Evolutionary conservation across 2,329 filamentous ascomycete genomes (phyloP).

Genomic region (Cladosporium sp.): DNA sequence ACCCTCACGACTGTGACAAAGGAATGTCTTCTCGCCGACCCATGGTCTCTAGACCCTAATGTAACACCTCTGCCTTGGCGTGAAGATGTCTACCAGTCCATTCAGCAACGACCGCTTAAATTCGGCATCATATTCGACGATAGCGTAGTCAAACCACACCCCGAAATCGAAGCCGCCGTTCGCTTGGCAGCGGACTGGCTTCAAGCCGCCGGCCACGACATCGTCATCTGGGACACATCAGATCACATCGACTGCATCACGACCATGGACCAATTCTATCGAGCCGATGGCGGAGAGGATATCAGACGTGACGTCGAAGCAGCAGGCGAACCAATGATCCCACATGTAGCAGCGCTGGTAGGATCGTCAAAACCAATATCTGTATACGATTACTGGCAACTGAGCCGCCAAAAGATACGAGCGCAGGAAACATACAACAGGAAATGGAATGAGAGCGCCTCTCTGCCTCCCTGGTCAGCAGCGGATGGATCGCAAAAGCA

Average conservation of each 20-base stretch:
- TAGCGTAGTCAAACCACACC: conserved; percentile 22
- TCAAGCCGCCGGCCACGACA: conserved; percentile 37
- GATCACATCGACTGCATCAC: conserved; percentile 53
- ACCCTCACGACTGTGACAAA: conserved; percentile 28
- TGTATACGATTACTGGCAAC: conserved; percentile 64
- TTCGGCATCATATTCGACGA: conserved; percentile 24
- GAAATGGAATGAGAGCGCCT: conserved; percentile 51
- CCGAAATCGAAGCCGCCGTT: conserved; percentile 19
- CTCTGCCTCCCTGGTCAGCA: not conserved
- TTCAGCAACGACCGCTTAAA: conserved; percentile 11
- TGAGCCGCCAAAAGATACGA: conserved; percentile 55
- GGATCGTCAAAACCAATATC: conserved; percentile 52
- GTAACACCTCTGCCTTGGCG: conserved; percentile 41
- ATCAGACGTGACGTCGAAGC: conserved; percentile 51
- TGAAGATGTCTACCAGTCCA: conserved; percentile 20
- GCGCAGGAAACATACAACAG: conserved; percentile 55
- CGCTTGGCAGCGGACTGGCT: conserved; percentile 13
- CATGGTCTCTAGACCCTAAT: conserved; percentile 41
- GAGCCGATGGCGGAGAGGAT: conserved; percentile 60
- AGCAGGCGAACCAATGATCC: conserved; percentile 57
- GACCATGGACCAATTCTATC: conserved; percentile 59
- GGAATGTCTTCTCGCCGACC: conserved; percentile 41
- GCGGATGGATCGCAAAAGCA: not conserved
- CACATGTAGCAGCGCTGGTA: conserved; percentile 55
- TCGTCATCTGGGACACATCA: conserved; percentile 35